These are phyloP conservation scores for Diutina pseudorugosa DNA, from an alignment of 1,139 yeast genomes.

Conservation along the genomic window DNA sequence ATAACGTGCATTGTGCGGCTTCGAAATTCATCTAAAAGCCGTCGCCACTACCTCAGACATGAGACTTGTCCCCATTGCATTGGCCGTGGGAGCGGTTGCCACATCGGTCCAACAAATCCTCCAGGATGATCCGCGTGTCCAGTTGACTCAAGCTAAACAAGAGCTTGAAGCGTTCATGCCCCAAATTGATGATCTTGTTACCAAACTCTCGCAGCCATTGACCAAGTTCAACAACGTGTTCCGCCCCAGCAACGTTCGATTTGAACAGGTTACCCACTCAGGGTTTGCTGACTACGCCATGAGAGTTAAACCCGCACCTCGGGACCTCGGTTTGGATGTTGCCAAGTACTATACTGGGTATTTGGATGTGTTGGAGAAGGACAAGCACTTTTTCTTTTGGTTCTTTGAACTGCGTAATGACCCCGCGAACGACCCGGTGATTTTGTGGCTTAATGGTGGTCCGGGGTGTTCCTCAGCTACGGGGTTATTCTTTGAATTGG, in stretches of 20 bases:
- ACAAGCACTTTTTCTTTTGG: slow-evolving; percentile 76
- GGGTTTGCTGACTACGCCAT: background rate
- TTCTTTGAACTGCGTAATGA: slow-evolving; percentile 57
- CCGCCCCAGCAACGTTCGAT: background rate
- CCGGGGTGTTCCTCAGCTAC: slow-evolving; percentile 67
- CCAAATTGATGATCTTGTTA: background rate
- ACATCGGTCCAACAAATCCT: background rate
- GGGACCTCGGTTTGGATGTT: background rate
- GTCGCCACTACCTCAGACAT: background rate
- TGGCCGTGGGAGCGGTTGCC: background rate
- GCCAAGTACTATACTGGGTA: slow-evolving; percentile 42
- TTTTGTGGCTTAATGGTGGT: slow-evolving; percentile 66
- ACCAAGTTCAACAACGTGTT: slow-evolving; percentile 1
- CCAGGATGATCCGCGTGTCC: background rate
- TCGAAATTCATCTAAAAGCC: background rate
- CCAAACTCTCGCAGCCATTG: background rate
- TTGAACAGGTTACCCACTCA: background rate
- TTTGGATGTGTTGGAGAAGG: slow-evolving; percentile 40
- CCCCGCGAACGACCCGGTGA: slow-evolving; percentile 48
- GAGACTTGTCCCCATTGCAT: background rate
- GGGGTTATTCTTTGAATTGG: slow-evolving; percentile 56
- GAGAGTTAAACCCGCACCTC: background rate
- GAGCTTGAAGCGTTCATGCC: background rate
- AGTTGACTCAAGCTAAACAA: background rate
- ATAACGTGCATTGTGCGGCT: background rate